phyloP scores from a whole-genome alignment of 2,329 filamentous ascomycete species.

The Trichoderma sp. region DNA sequence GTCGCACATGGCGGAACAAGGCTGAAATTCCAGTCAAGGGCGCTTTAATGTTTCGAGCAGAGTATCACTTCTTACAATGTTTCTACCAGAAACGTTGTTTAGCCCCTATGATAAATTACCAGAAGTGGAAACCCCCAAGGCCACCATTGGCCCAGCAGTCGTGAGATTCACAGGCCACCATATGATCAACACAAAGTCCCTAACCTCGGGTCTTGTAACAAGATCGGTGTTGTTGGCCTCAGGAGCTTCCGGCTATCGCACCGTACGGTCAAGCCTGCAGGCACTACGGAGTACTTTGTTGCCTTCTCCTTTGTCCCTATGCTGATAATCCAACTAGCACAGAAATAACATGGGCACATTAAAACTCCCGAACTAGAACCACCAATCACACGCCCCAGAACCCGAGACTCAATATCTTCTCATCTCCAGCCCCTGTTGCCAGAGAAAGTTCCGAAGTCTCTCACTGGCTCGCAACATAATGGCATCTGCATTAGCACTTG shows the following conservation, averaged over 20 bases:
- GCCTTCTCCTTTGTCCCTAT: background rate
- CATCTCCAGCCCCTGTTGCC: background rate
- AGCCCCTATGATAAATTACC: background rate
- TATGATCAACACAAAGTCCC: background rate
- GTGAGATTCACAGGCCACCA: background rate
- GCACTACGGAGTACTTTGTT: too few species aligned
- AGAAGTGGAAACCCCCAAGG: background rate
- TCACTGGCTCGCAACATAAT: background rate
- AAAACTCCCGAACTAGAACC: background rate
- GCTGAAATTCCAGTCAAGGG: background rate
- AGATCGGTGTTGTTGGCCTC: background rate
- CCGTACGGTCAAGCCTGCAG: background rate
- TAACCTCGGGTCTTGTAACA: background rate
- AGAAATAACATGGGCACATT: background rate
- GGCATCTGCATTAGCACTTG: background rate
- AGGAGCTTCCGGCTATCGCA: background rate
- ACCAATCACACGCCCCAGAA: background rate
- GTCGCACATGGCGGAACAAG: background rate
- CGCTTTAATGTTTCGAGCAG: background rate
- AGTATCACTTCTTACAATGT: background rate
- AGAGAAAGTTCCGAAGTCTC: background rate
- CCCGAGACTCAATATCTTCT: background rate
- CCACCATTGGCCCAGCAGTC: background rate
- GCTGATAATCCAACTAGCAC: background rate
- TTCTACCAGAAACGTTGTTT: background rate